Evolutionary conservation across 2,329 filamentous ascomycete species (phyloP).

Genomic region (Dothistroma septosporum): DNA sequence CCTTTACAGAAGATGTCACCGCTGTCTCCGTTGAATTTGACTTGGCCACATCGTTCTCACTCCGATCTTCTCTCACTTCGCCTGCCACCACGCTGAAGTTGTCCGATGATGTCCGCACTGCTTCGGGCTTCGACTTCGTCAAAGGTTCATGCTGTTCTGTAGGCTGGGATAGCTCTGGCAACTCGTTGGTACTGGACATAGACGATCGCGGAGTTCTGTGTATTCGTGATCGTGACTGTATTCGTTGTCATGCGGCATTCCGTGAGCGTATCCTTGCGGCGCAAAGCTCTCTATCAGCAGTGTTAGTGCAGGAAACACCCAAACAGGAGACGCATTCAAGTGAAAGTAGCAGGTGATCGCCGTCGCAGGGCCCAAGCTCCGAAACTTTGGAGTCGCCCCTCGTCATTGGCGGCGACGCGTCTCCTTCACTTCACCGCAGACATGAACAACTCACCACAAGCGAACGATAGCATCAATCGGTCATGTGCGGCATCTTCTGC

Average conservation of each 20-base stretch:
- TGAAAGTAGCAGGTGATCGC: background rate
- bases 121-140: slow-evolving; percentile 11
- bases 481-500: slow-evolving; percentile 38
- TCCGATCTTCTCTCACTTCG: background rate
- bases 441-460: background rate
- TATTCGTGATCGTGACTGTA: background rate
- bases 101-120: slow-evolving; percentile 14
- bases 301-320: background rate
- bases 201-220: slow-evolving; percentile 11
- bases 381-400: background rate
- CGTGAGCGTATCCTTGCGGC: background rate
- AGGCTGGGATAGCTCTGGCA: slow-evolving; percentile 14
- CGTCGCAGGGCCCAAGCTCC: background rate
- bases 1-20: slow-evolving; percentile 4
- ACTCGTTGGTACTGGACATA: slow-evolving; percentile 27
- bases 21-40: background rate
- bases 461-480: background rate
- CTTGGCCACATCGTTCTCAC: slow-evolving; percentile 6
- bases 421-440: background rate
- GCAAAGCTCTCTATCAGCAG: background rate
- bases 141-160: slow-evolving; percentile 18
- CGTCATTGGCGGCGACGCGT: background rate
- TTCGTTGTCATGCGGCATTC: slow-evolving; percentile 3
- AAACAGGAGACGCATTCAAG: background rate
- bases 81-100: slow-evolving; percentile 12